Evolutionary conservation across 1,139 yeast genomes (phyloP).

Genomic region (Pichia sp.): DNA sequence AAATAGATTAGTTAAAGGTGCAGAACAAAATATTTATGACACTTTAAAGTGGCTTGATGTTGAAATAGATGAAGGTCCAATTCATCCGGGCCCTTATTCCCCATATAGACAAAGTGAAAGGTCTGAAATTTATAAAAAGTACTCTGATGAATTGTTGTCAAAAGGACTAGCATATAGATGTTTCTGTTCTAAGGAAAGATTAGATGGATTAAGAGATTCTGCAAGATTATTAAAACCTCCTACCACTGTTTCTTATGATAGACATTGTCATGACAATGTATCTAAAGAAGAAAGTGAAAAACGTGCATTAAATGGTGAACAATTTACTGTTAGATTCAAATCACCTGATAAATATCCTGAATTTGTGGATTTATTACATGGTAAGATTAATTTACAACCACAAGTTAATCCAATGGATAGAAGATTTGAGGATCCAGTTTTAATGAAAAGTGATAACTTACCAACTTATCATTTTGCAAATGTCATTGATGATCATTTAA

Average conservation of each 20-base stretch:
- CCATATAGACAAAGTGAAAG: conserved; percentile 88
- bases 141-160: conserved; percentile 51
- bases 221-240: conserved; percentile 79
- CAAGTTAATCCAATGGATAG: conserved; percentile 65
- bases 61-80: conserved; percentile 77
- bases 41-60: conserved; percentile 75
- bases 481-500: conserved; percentile 88
- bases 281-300: conserved; percentile 36
- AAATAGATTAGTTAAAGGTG: conserved; percentile 67
- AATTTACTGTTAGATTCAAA: conserved; percentile 51
- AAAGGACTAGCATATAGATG: conserved; percentile 79
- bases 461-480: conserved; percentile 98
- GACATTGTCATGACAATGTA: conserved; percentile 54
- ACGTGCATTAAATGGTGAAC: conserved; percentile 30
- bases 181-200: conserved; percentile 76
- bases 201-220: conserved; percentile 58
- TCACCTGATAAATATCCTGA: conserved; percentile 66
- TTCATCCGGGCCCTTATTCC: conserved; percentile 54
- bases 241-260: conserved; percentile 85
- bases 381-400: conserved; percentile 67
- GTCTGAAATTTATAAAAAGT: conserved; percentile 50
- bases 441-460: conserved; percentile 82
- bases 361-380: conserved; percentile 71
- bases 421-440: conserved; percentile 83
- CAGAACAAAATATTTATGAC: conserved; percentile 74